These are phyloP conservation scores for Pharnaceum exiguum DNA, from an alignment of 148 eudicot species.

Conservation along the genomic window DNA sequence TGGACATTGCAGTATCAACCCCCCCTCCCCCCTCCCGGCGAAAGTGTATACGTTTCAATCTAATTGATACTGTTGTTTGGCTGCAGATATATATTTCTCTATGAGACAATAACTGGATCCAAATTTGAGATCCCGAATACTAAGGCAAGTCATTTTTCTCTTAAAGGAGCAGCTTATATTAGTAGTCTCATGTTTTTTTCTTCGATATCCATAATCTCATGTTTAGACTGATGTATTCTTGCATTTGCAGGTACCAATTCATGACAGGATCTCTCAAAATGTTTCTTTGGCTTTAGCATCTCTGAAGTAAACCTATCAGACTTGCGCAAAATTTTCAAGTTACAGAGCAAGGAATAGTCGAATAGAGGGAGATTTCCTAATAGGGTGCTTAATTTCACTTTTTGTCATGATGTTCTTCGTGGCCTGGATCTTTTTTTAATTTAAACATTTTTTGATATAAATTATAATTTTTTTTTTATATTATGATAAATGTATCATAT, in stretches of 20 bases:
- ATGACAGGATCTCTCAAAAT: slow-evolving; percentile 78
- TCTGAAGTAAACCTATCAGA: slow-evolving; percentile 22
- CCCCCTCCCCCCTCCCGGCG: too few relatives aligned
- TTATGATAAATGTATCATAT: too few relatives aligned
- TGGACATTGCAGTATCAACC: too few relatives aligned
- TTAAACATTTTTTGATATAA: too few relatives aligned
- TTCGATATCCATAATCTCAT: too few relatives aligned
- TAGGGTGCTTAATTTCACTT: not conserved
- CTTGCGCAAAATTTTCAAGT: too few relatives aligned
- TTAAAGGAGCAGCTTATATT: too few relatives aligned
- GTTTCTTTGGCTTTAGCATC: slow-evolving; percentile 60
- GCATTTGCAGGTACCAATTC: slow-evolving; percentile 60
- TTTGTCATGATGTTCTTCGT: too few relatives aligned
- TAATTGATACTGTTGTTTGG: slow-evolving; percentile 1
- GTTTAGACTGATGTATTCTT: slow-evolving; percentile 2
- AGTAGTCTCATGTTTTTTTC: too few relatives aligned
- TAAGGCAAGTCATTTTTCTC: slow-evolving; percentile 32
- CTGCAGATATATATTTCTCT: slow-evolving; percentile 76
- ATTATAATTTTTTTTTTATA: too few relatives aligned
- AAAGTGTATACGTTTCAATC: not conserved
- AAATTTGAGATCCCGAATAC: slow-evolving; percentile 56
- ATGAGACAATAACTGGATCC: slow-evolving; percentile 79
- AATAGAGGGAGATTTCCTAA: not conserved
- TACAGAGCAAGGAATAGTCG: not conserved
- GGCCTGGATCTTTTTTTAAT: too few relatives aligned